Conservation (phyloP, 352 stramenopile species). For the Phytopythium oedochilum region DNA sequence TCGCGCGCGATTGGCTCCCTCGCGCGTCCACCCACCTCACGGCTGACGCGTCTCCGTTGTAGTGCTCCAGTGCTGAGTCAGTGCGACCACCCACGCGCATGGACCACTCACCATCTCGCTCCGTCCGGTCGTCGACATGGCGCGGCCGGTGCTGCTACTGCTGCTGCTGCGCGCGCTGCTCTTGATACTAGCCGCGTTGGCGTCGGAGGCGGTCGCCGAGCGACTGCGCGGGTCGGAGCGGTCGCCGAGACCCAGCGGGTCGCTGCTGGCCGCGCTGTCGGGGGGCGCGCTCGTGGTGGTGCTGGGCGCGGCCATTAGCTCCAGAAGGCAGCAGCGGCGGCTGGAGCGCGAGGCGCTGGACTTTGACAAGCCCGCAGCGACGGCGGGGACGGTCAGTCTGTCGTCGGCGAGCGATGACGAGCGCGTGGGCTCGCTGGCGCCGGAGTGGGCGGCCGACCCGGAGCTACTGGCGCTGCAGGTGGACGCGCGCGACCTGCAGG, state of each 20-base stretch:
- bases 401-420: not conserved
- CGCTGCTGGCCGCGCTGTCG: not conserved
- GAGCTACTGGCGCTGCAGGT: slow-evolving; percentile 22
- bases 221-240: not conserved
- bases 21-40: not conserved
- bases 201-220: not conserved
- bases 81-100: too few species aligned
- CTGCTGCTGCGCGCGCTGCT: not conserved
- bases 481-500: slow-evolving; percentile 16
- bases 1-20: not conserved
- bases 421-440: not conserved
- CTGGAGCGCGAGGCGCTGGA: slow-evolving; percentile 1
- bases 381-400: not conserved
- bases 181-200: not conserved
- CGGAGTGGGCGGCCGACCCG: slow-evolving; percentile 8
- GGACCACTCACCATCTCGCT: not conserved
- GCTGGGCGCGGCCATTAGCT: not conserved
- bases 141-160: not conserved
- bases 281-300: not conserved
- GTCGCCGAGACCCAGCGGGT: too few species aligned
- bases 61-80: too few species aligned
- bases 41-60: too few species aligned
- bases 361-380: slow-evolving; percentile 1
- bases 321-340: not conserved
- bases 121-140: not conserved